These are phyloP conservation scores for Amaranthus palmeri DNA, from an alignment of 148 eudicot genomes.

Conservation along the genomic window DNA sequence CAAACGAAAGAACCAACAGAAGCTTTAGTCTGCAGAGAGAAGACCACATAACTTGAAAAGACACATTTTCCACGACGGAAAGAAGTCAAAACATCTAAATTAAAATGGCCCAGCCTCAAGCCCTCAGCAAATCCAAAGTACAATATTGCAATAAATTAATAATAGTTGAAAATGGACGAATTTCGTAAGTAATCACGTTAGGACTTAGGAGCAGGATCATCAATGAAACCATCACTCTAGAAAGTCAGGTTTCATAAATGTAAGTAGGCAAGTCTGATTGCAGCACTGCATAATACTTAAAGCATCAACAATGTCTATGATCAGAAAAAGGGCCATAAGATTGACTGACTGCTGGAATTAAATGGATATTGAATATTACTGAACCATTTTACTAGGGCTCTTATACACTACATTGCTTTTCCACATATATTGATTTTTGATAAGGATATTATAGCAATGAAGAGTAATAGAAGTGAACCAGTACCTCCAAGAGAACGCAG, in stretches of 20 bases:
- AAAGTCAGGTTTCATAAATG: background rate
- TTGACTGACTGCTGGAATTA: background rate
- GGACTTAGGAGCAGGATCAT: background rate
- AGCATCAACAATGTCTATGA: background rate
- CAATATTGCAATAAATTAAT: background rate
- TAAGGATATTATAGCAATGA: background rate
- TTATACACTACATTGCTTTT: background rate
- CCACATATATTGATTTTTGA: background rate
- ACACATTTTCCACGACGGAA: background rate
- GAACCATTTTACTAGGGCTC: too few relatives aligned
- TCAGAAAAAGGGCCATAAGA: background rate
- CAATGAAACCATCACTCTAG: background rate
- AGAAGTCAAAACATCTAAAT: background rate
- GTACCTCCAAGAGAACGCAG: conserved; percentile 94
- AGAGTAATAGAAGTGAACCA: background rate
- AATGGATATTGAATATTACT: too few relatives aligned
- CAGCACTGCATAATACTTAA: background rate
- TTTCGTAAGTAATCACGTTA: background rate
- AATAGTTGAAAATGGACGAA: background rate
- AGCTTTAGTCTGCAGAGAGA: background rate
- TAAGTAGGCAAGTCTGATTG: background rate
- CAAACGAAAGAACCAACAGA: background rate
- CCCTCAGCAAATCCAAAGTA: background rate
- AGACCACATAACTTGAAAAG: background rate
- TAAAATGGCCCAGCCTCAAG: background rate